Evolutionary conservation across 495 filamentous ascomycete species (phyloP), one percentile per base, ranked within the genome.

Genomic region (Delitschia confertaspora): DNA sequence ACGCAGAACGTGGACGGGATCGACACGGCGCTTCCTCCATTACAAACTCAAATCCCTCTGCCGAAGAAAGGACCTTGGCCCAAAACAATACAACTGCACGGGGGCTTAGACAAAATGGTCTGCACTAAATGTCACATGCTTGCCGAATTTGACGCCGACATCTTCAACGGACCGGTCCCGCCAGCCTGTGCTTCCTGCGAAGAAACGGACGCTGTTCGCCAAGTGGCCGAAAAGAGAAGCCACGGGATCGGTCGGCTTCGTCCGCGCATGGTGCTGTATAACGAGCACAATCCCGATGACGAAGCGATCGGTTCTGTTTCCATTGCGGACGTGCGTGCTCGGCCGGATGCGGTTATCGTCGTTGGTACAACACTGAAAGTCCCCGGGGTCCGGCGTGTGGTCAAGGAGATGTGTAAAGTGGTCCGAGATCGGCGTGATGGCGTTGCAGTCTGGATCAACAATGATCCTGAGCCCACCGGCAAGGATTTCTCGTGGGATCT

Each of bases 1-100:
- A 86, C 81, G 7, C 91, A 98, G 53, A 98, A 98, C 50, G 88
- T 98, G 14, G 91, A 98, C 62, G 83, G 85, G 33, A 80, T 98
- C 47, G 91, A 98, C 52, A 91, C 85, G 5, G 77, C 79, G 11
- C 77, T 96, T 66, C 67, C 74, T 20, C 88, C 88, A 1, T 69
- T 98, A 10, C 68, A 73, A 4, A 95, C 91, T 1, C 69, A 71
- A 25, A 75, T 93, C 2, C 88, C 88, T 0, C 64, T 85, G 5
- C 69, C 68, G 25, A 62, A 65, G 33, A 95, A 93, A 63, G 89
- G 81, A 10, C 85, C 84, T 2, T 98, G 93, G 93, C 91, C 91
- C 1, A 75, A 74, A 48, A 89, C 91, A 1, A 78, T 98, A 52
- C 93, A 96, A 63, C 75, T 98, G 16, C 91, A 98, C 51, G 91